phyloP scores from a whole-genome alignment of 345 rosid genomes.

The Bretschneidera sinensis region DNA sequence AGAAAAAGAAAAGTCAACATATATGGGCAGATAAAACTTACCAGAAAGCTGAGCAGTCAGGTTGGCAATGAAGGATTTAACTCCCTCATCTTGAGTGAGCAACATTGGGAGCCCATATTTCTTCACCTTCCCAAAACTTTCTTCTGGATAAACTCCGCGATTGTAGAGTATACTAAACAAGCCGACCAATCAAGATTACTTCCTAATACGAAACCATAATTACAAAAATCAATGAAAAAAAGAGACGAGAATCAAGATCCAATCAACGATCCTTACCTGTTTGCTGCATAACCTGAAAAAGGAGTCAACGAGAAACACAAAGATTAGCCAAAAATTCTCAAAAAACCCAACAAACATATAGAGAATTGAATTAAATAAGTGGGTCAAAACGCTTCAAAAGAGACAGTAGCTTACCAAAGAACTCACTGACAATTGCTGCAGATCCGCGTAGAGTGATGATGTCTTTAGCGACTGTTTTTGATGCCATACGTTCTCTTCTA shows the following conservation, averaged over 20 bases:
- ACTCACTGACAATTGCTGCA: constrained; percentile 95
- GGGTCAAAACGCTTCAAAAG: not conserved
- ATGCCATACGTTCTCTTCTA: constrained; percentile 40
- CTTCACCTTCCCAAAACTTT: constrained; percentile 86
- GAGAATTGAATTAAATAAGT: constrained; percentile 1
- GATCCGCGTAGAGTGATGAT: constrained; percentile 97
- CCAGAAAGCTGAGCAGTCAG: constrained; percentile 77
- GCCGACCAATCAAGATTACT: constrained; percentile 16
- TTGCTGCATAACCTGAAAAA: constrained; percentile 87
- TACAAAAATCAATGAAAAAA: not conserved
- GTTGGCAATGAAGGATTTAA: constrained; percentile 68
- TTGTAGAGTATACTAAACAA: constrained; percentile 77
- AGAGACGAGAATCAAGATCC: constrained; percentile 1
- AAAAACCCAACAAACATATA: not conserved
- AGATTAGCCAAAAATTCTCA: constrained; percentile 11
- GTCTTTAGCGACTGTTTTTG: constrained; percentile 72
- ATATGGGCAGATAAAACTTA: constrained; percentile 15
- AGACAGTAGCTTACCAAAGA: constrained; percentile 51
- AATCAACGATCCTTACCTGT: constrained; percentile 46
- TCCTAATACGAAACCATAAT: not conserved
- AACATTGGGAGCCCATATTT: constrained; percentile 94
- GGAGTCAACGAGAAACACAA: constrained; percentile 1
- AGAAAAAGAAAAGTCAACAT: not conserved
- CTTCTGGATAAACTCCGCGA: constrained; percentile 95
- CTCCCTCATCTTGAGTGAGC: constrained; percentile 85